Percentiles rank a stretch among this genome's conserved stretches.
These are phyloP conservation scores for Funneliformis geosporum DNA, from an alignment of 192 early-diverging fungal species.

Conservation along the genomic window DNA sequence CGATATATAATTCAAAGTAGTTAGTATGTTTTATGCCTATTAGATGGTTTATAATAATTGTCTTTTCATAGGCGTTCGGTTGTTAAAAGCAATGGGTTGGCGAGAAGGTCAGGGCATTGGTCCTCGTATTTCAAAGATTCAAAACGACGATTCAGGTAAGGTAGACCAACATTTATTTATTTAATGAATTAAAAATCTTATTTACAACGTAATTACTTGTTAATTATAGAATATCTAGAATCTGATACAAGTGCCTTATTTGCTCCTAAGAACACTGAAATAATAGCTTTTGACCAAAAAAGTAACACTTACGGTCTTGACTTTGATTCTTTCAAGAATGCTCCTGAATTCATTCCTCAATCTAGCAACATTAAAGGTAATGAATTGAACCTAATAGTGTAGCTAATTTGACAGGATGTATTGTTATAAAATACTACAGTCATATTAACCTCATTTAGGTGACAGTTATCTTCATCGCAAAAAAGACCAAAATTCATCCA, in stretches of 20 bases:
- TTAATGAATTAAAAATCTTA: neutral
- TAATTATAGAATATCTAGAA: neutral
- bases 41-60: too few relatives aligned
- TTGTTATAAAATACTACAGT: neutral
- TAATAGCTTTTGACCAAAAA: slow-evolving; percentile 53
- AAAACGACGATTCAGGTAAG: slow-evolving; percentile 27
- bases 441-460: slow-evolving; percentile 12
- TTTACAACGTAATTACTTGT: neutral
- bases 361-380: slow-evolving; percentile 29
- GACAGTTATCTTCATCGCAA: slow-evolving; percentile 6
- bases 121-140: slow-evolving; percentile 56
- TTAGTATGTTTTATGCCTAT: neutral
- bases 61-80: slow-evolving; percentile 48
- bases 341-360: slow-evolving; percentile 59
- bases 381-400: neutral
- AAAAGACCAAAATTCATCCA: neutral
- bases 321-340: slow-evolving; percentile 65
- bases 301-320: slow-evolving; percentile 66
- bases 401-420: neutral
- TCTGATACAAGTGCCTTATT: neutral
- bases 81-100: slow-evolving; percentile 87
- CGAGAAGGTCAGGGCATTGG: slow-evolving; percentile 85
- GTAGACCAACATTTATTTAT: neutral
- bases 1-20: neutral
- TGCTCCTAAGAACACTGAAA: slow-evolving; percentile 66